Evolutionary conservation across 345 rosid species (phyloP).

Genomic region (Gossypioides kirkii): DNA sequence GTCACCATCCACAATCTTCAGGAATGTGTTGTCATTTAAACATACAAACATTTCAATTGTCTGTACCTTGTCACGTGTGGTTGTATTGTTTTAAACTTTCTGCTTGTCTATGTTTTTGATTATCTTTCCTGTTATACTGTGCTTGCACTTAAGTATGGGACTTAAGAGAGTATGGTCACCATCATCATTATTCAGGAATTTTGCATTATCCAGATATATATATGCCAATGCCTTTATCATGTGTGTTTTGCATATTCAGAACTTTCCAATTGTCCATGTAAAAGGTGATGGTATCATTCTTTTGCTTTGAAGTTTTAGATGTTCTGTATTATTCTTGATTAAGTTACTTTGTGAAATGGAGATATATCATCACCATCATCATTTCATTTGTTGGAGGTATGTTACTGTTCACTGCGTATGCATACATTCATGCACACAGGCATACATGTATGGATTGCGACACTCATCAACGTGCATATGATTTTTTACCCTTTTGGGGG

Average conservation of each 20-base stretch:
- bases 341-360: not conserved
- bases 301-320: not conserved
- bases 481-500: not conserved
- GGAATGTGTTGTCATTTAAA: not conserved
- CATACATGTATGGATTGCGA: not conserved
- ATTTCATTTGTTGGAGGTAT: not conserved
- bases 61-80: constrained; percentile 1
- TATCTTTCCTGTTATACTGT: not conserved
- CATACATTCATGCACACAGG: not conserved
- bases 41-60: not conserved
- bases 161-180: not conserved
- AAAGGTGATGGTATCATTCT: not conserved
- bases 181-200: not conserved
- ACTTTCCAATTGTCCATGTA: not conserved
- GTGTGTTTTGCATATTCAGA: not conserved
- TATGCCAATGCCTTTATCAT: not conserved
- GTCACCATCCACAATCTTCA: not conserved
- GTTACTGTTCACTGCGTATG: not conserved
- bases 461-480: not conserved
- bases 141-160: not conserved
- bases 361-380: not conserved
- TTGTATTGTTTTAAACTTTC: not conserved
- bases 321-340: not conserved
- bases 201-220: not conserved
- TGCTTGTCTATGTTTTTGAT: not conserved